These are phyloP conservation scores for Cicer yamashitae DNA, from an alignment of 306 rosid genomes.

Conservation along the genomic window DNA sequence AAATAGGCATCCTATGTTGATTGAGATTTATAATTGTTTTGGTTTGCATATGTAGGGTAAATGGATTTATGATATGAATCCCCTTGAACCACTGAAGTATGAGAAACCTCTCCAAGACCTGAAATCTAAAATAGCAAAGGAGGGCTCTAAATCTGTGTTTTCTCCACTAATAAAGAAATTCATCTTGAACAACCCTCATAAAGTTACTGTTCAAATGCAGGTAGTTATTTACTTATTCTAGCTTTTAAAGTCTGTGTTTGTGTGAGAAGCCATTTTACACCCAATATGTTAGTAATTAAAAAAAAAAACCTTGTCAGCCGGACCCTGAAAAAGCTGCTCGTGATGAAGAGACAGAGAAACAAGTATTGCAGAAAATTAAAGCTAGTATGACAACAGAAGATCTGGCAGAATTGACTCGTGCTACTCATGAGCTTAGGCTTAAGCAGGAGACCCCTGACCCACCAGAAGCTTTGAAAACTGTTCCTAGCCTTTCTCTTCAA, in stretches of 20 bases:
- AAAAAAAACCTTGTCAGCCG: conserved; percentile 65
- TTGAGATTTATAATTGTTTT: conserved; percentile 38
- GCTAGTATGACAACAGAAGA: conserved; percentile 88
- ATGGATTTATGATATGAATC: conserved; percentile 99
- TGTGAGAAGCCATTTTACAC: conserved; percentile 34
- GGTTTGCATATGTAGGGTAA: conserved; percentile 69
- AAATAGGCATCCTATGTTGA: conserved; percentile 20
- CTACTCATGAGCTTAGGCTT: conserved; percentile 80
- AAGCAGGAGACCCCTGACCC: conserved; percentile 98
- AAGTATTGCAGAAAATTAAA: conserved; percentile 72
- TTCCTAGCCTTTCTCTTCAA: conserved; percentile 87
- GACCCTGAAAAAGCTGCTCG: conserved; percentile 88
- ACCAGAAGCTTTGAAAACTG: conserved; percentile 91
- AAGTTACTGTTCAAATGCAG: conserved; percentile 96
- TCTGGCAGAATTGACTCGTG: conserved; percentile 84
- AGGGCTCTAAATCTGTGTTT: conserved; percentile 89
- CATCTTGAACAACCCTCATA: conserved; percentile 85
- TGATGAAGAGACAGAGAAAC: conserved; percentile 86
- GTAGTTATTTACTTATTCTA: conserved; percentile 49
- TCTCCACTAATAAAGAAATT: conserved; percentile 89
- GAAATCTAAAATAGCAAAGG: conserved; percentile 81
- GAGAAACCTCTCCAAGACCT: conserved; percentile 89
- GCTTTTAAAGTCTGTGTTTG: conserved; percentile 17
- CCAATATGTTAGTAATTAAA: conserved; percentile 37
- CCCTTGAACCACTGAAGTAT: conserved; percentile 90